Conservation (phyloP, 2,329 filamentous ascomycete genomes). For the Tolypocladium nubicola region DNA sequence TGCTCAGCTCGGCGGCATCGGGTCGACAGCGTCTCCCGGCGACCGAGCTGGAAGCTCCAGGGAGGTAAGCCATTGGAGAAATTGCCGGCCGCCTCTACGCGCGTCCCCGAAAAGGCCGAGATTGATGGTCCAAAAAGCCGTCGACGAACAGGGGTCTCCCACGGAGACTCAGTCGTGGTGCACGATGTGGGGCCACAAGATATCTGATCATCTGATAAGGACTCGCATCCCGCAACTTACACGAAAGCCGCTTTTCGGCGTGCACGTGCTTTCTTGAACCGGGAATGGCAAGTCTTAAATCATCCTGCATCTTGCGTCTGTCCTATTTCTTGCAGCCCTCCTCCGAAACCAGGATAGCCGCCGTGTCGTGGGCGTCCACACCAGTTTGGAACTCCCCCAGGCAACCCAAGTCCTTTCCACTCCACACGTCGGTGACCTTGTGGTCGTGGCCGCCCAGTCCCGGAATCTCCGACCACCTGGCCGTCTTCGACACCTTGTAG, state of each 20-base stretch:
- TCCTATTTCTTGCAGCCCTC: not conserved
- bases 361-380: constrained; percentile 24
- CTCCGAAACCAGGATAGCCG: constrained; percentile 10
- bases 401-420: constrained; percentile 25
- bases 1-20: not conserved
- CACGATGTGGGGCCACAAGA: not conserved
- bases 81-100: too few relatives aligned
- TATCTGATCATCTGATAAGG: constrained; percentile 1
- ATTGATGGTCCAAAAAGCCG: not conserved
- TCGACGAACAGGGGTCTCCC: not conserved
- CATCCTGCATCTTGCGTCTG: too few relatives aligned
- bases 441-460: constrained; percentile 22
- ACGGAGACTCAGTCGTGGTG: not conserved
- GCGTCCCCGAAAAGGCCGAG: not conserved
- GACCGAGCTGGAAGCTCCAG: not conserved
- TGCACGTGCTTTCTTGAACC: too few relatives aligned
- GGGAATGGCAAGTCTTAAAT: too few relatives aligned
- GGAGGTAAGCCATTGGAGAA: not conserved
- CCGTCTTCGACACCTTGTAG: constrained; percentile 20
- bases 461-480: constrained; percentile 32
- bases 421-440: constrained; percentile 35
- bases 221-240: too few relatives aligned
- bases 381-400: constrained; percentile 16
- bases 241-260: too few relatives aligned
- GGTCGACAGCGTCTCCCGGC: not conserved